phyloP scores from a whole-genome alignment of 2,329 filamentous ascomycete genomes.

The Cytospora schulzeri region DNA sequence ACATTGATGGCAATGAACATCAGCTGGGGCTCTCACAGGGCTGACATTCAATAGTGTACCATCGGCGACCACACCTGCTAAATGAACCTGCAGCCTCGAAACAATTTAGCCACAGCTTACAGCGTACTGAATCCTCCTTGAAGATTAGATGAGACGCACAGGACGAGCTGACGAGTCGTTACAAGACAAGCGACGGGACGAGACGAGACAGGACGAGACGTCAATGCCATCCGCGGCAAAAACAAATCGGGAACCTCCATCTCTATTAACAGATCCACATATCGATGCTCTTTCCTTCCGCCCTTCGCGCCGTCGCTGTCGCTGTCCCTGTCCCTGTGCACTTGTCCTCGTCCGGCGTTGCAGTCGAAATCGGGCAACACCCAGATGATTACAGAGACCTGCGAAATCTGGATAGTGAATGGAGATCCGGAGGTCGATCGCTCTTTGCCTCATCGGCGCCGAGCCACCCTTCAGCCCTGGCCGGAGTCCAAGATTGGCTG shows the following conservation, averaged over 20 bases:
- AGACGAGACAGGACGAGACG: background rate
- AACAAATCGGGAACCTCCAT: background rate
- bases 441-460: slow-evolving; percentile 21
- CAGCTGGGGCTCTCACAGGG: background rate
- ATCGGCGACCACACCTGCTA: no score
- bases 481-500: slow-evolving; percentile 15
- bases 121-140: background rate
- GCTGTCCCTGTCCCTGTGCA: no score
- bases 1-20: no score
- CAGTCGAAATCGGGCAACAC: background rate
- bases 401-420: slow-evolving; percentile 12
- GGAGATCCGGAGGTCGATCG: slow-evolving; percentile 20
- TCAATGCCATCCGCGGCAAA: background rate
- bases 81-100: background rate
- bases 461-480: slow-evolving; percentile 10
- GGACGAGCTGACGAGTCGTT: background rate
- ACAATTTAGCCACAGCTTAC: background rate
- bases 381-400: background rate
- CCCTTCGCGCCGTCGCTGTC: background rate
- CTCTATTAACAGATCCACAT: background rate
- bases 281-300: background rate
- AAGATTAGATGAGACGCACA: background rate
- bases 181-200: background rate
- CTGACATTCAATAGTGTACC: no score
- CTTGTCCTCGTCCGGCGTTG: background rate